Evolutionary conservation across 2,329 filamentous ascomycete genomes (phyloP).

Genomic region (Trichoderma aggressivum): DNA sequence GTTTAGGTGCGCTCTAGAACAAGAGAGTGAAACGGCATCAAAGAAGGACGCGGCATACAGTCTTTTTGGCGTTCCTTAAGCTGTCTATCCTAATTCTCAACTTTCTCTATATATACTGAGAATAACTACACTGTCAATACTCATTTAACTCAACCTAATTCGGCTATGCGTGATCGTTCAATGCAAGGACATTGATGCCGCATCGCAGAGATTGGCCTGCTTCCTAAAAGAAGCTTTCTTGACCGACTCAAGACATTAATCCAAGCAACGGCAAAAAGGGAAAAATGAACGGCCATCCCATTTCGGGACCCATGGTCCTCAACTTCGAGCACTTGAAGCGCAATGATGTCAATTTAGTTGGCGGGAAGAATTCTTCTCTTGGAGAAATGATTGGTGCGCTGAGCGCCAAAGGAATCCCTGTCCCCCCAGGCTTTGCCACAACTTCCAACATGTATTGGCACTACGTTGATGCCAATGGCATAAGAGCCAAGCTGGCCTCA

Average conservation of each 20-base stretch:
- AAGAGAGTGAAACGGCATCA: neutral
- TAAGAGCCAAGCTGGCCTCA: conserved; percentile 29
- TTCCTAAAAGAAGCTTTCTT: neutral
- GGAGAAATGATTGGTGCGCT: conserved; percentile 38
- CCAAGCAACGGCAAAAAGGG: neutral
- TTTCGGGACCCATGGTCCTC: neutral
- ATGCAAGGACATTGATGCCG: neutral
- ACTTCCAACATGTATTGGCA: conserved; percentile 35
- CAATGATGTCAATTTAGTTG: conserved; percentile 27
- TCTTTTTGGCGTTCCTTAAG: neutral
- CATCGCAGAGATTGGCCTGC: neutral
- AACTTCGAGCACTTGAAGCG: conserved; percentile 1
- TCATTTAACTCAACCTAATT: neutral
- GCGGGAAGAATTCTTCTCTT: conserved; percentile 38
- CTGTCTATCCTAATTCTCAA: neutral
- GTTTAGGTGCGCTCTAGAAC: neutral
- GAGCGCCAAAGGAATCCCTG: conserved; percentile 28
- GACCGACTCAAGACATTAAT: neutral
- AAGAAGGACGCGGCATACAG: neutral
- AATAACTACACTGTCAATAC: neutral
- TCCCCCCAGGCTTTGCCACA: conserved; percentile 36
- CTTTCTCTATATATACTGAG: neutral
- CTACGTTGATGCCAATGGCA: conserved; percentile 32
- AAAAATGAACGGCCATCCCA: neutral
- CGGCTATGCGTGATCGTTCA: neutral